phyloP scores from a whole-genome alignment of 345 rosid species.

The Punica granatum region DNA sequence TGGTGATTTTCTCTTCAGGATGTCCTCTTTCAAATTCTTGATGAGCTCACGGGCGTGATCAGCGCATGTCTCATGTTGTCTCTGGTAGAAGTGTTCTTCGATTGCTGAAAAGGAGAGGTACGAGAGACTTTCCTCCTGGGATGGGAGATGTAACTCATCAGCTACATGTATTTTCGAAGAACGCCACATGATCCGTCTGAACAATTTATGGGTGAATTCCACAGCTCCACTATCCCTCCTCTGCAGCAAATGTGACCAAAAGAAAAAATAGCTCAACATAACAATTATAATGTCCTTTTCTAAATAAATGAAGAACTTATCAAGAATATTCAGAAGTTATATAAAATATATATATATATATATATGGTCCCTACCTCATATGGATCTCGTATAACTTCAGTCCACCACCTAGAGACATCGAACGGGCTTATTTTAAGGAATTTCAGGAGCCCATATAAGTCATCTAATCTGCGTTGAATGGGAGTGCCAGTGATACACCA shows the following conservation, averaged over 20 bases:
- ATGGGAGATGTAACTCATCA: conserved; percentile 87
- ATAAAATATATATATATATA: background rate
- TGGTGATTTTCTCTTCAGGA: conserved; percentile 59
- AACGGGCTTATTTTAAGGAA: conserved; percentile 82
- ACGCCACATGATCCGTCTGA: conserved; percentile 94
- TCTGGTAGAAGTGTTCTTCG: conserved; percentile 88
- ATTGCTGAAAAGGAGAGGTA: conserved; percentile 89
- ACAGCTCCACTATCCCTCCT: conserved; percentile 58
- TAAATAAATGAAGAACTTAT: background rate
- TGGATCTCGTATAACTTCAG: conserved; percentile 79
- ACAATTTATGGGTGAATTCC: conserved; percentile 69
- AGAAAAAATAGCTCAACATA: background rate
- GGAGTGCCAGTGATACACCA: conserved; percentile 99
- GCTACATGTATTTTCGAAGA: conserved; percentile 83
- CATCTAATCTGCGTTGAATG: conserved; percentile 90
- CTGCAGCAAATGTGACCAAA: conserved; percentile 29
- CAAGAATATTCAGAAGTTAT: background rate
- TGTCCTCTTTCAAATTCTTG: conserved; percentile 66
- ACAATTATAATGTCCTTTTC: background rate
- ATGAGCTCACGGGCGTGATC: conserved; percentile 85
- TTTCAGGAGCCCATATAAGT: conserved; percentile 73
- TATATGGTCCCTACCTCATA: conserved; percentile 51
- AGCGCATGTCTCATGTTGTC: conserved; percentile 95
- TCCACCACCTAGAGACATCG: conserved; percentile 83
- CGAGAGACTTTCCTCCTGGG: conserved; percentile 82